Base-by-base conservation (phyloP, 2,329 filamentous ascomycete species). In the Ophiognomonia clavigignenti-juglandacearum region DNA sequence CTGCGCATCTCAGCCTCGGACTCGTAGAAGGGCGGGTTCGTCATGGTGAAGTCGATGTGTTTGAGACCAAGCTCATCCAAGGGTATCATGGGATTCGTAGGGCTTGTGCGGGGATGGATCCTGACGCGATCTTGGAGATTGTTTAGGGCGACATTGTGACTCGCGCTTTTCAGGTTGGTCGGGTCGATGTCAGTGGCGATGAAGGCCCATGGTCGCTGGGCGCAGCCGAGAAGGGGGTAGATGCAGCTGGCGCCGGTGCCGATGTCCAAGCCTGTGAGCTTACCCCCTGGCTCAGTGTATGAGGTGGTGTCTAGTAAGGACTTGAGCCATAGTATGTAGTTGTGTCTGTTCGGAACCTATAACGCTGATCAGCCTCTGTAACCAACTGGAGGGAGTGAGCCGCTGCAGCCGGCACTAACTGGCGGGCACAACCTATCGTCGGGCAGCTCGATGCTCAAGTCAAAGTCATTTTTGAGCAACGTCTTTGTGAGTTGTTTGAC, bases 1-100 rank as follows among this genome's bases (percentile, higher is more conserved):
- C 71, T 67, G 3, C 75, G 55, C 65, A 96, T 78, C 42, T 95
- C 89, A 5, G 74, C 66, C 3, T 77, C 68, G 0, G 87, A 90
- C n/a, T 73, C 65, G 69, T 96, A 97, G 68, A 98, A 98, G 0
- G 93, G 93, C 0, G 93, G 93, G 56, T 98, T 98, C 54, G 86
- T 92, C 82, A 97, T 95, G 49, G 80, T 82, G 62, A 97, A 96
- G 61, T 92, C 84, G 36, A 95, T 72, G 3, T 53, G 59, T 7
- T 68, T 61, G 4, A 78, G 61, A 19, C 63, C 65, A 1, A 83
- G 59, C 0, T 72, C 72, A 32, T 81, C 70, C 0, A 89, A 60
- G 0, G 86, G 83, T 6, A 97, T 74, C 2, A 96, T 67, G 0
- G 69, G 57, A 29, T 76, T 78, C 0, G 68, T 60, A 0, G 69